These are phyloP conservation scores for Emericellopsis terricola DNA, from an alignment of 495 filamentous ascomycete genomes.

Conservation along the genomic window DNA sequence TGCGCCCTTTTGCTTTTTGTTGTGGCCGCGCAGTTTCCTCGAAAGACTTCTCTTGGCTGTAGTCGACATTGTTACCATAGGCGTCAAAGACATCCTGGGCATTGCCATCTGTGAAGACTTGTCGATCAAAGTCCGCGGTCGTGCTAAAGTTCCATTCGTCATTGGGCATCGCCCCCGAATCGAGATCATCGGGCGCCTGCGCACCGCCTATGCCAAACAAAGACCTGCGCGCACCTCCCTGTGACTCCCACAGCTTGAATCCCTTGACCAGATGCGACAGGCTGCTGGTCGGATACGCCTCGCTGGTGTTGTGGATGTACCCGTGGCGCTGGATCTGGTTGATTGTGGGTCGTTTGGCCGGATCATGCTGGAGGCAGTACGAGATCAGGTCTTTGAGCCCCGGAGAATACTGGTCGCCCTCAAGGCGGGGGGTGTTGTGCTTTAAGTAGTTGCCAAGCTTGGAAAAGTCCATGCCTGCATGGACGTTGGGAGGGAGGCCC, in stretches of 20 bases:
- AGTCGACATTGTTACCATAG: slow-evolving; percentile 29
- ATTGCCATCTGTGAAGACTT: slow-evolving; percentile 25
- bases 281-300: slow-evolving; percentile 50
- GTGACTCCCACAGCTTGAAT: slow-evolving; percentile 72
- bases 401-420: slow-evolving; percentile 60
- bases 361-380: slow-evolving; percentile 61
- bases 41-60: slow-evolving; percentile 15
- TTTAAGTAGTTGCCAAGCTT: slow-evolving; percentile 44
- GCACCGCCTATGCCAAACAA: slow-evolving; percentile 65
- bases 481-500: slow-evolving; percentile 57
- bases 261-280: slow-evolving; percentile 58
- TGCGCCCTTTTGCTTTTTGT: slow-evolving; percentile 26
- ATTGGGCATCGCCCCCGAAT: slow-evolving; percentile 19
- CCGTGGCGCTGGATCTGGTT: slow-evolving; percentile 45
- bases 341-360: slow-evolving; percentile 53
- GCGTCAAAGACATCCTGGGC: slow-evolving; percentile 30
- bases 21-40: slow-evolving; percentile 20
- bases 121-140: slow-evolving; percentile 63
- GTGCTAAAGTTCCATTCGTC: slow-evolving; percentile 92
- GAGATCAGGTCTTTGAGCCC: slow-evolving; percentile 59
- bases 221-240: slow-evolving; percentile 68
- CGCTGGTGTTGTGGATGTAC: slow-evolving; percentile 40
- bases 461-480: slow-evolving; percentile 26
- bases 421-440: slow-evolving; percentile 46
- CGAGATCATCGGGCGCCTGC: slow-evolving; percentile 29